phyloP scores from a whole-genome alignment of 1,139 yeast species.

The Blastobotrys elegans region DNA sequence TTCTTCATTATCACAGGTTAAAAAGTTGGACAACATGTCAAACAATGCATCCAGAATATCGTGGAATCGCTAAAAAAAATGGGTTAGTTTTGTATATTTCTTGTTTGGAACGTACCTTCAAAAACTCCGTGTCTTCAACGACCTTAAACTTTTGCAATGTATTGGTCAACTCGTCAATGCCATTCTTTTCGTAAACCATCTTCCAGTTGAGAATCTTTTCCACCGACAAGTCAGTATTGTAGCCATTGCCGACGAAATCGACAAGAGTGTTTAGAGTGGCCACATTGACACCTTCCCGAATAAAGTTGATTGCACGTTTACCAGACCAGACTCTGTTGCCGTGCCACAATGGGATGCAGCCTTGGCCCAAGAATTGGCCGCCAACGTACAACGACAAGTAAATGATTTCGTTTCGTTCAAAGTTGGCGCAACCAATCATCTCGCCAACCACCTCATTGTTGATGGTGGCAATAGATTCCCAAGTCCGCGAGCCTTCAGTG shows the following conservation, averaged over 20 bases:
- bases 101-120: conserved; percentile 16
- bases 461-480: conserved; percentile 77
- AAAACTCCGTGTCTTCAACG: conserved; percentile 28
- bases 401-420: conserved; percentile 53
- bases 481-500: conserved; percentile 47
- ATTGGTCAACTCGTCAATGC: conserved; percentile 31
- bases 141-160: conserved; percentile 24
- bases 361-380: conserved; percentile 58
- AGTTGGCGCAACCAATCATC: conserved; percentile 54
- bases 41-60: conserved; percentile 41
- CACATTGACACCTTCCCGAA: conserved; percentile 23
- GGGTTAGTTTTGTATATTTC: neutral
- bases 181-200: conserved; percentile 38
- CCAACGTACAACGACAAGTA: conserved; percentile 58
- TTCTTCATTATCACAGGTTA: conserved; percentile 23
- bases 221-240: conserved; percentile 56
- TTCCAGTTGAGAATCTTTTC: conserved; percentile 56
- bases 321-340: conserved; percentile 28
- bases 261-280: conserved; percentile 40
- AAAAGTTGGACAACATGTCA: conserved; percentile 30
- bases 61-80: conserved; percentile 24
- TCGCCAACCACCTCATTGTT: conserved; percentile 75
- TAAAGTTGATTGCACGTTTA: conserved; percentile 23
- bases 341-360: conserved; percentile 33
- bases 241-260: conserved; percentile 66